Conservation (phyloP, 176 grass and related monocot species). For the Panicum miliaceum region DNA sequence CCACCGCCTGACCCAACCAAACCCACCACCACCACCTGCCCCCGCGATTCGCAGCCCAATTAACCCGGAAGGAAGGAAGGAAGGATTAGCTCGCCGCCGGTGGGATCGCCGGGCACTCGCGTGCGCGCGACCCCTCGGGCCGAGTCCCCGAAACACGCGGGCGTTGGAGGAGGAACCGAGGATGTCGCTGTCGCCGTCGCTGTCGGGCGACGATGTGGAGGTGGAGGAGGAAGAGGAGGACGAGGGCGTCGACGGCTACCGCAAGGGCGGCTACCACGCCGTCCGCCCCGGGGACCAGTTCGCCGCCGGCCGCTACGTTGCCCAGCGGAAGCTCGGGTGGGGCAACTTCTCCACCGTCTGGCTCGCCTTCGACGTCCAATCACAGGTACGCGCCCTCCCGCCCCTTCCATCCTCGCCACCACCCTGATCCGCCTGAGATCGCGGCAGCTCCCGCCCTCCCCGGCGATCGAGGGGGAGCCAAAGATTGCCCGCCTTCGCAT, state of each 20-base stretch:
- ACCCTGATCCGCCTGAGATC: slow-evolving; percentile 27
- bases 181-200: slow-evolving; percentile 71
- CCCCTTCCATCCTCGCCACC: neutral
- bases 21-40: slow-evolving; percentile 37
- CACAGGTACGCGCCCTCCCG: slow-evolving; percentile 42
- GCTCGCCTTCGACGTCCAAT: slow-evolving; percentile 85
- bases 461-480: neutral
- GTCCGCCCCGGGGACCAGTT: slow-evolving; percentile 85
- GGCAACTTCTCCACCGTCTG: slow-evolving; percentile 98
- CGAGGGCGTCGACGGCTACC: slow-evolving; percentile 88
- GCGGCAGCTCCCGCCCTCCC: neutral
- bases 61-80: neutral
- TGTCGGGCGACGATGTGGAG: slow-evolving; percentile 64
- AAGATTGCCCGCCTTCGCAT: neutral
- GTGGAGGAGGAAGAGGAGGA: slow-evolving; percentile 73
- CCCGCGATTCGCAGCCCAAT: slow-evolving; percentile 41
- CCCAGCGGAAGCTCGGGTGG: slow-evolving; percentile 95
- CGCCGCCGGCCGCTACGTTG: slow-evolving; percentile 73
- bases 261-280: slow-evolving; percentile 96
- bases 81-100: slow-evolving; percentile 5
- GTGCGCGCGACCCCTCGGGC: neutral
- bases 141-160: neutral
- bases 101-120: slow-evolving; percentile 28
- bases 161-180: neutral
- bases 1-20: slow-evolving; percentile 45